Percentiles rank a stretch among this genome's conserved stretches.
phyloP scores from a whole-genome alignment of 2,329 filamentous ascomycete genomes.

The Chrysoporthe puriensis region DNA sequence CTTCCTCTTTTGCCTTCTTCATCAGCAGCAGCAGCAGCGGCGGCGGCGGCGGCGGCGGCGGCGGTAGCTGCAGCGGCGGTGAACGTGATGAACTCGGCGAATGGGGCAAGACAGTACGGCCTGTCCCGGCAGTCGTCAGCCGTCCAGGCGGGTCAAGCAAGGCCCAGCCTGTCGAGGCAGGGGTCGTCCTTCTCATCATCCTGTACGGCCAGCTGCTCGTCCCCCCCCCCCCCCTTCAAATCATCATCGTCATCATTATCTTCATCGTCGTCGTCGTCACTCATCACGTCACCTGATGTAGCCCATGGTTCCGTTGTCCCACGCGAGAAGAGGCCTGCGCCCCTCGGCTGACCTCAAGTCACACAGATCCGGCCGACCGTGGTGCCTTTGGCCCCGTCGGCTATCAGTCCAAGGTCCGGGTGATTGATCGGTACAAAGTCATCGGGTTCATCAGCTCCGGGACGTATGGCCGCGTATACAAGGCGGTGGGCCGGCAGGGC shows the following conservation, averaged over 20 bases:
- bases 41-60: neutral
- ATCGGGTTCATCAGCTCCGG: slow-evolving; percentile 98
- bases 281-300: neutral
- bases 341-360: slow-evolving; percentile 41
- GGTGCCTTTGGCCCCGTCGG: slow-evolving; percentile 46
- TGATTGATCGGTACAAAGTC: slow-evolving; percentile 92
- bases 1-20: neutral
- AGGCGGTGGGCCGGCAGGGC: slow-evolving; percentile 78
- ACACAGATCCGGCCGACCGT: slow-evolving; percentile 57
- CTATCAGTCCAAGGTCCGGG: slow-evolving; percentile 80
- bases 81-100: slow-evolving; percentile 27
- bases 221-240: neutral
- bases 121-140: slow-evolving; percentile 27
- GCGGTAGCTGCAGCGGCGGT: too few species aligned
- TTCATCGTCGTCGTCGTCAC: too few species aligned
- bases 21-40: neutral
- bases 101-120: slow-evolving; percentile 26
- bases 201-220: slow-evolving; percentile 32
- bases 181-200: slow-evolving; percentile 27
- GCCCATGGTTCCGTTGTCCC: neutral
- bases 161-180: slow-evolving; percentile 26
- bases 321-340: neutral
- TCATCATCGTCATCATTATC: neutral
- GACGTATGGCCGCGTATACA: slow-evolving; percentile 98
- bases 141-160: slow-evolving; percentile 19